phyloP scores from a whole-genome alignment of 1,139 yeast species.

The Magnusiomyces paraingens region DNA sequence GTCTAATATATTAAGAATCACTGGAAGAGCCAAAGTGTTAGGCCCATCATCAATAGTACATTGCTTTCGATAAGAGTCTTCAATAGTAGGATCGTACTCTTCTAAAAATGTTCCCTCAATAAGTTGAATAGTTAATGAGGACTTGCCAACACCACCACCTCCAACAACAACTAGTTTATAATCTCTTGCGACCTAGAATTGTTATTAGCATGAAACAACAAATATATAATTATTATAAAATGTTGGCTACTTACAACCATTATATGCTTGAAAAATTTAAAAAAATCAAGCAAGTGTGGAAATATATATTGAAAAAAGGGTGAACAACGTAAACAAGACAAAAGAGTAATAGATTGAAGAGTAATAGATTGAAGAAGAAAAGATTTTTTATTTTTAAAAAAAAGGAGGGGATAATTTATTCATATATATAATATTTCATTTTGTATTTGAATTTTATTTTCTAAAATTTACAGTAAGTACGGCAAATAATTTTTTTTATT shows the following conservation, averaged over 20 bases:
- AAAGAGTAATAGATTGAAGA: no score
- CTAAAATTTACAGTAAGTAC: no score
- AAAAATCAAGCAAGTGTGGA: no score
- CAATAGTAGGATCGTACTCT: constrained; percentile 86
- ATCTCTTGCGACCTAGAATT: constrained; percentile 25
- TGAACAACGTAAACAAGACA: no score
- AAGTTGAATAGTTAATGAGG: constrained; percentile 82
- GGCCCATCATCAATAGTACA: constrained; percentile 26
- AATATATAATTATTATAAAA: background rate
- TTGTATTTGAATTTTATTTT: no score
- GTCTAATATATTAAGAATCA: constrained; percentile 78
- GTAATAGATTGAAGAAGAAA: no score
- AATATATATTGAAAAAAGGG: no score
- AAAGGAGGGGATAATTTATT: no score
- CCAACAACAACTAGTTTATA: constrained; percentile 91
- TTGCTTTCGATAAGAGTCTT: constrained; percentile 60
- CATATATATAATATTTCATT: no score
- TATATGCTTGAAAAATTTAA: no score
- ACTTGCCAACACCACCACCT: constrained; percentile 96
- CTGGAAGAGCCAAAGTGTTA: constrained; percentile 71
- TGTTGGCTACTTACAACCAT: background rate
- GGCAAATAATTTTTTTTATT: no score
- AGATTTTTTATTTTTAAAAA: no score
- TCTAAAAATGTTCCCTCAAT: constrained; percentile 44
- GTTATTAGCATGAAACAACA: background rate